phyloP scores from a whole-genome alignment of 441 rosid genomes.

The Corymbia citriodora region DNA sequence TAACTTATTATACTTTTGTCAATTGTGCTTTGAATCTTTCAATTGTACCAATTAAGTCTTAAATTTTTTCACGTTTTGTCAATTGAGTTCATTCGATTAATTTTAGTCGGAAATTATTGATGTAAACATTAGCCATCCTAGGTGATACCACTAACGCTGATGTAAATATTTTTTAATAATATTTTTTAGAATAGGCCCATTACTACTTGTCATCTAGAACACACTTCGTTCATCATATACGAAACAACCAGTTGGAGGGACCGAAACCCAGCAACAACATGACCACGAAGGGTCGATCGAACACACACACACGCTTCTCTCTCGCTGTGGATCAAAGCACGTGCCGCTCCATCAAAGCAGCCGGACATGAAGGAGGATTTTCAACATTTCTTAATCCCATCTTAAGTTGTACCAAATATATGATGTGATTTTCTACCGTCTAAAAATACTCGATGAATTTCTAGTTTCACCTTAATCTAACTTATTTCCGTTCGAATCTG shows the following conservation, averaged over 20 bases:
- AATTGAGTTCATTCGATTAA: too few species aligned
- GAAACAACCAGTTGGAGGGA: neutral
- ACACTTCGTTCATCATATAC: neutral
- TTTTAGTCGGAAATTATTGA: neutral
- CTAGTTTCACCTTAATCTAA: neutral
- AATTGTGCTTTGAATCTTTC: too few species aligned
- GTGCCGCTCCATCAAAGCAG: neutral
- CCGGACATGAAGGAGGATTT: neutral
- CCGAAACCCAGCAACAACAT: neutral
- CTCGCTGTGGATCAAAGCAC: neutral
- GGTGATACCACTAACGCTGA: accelerated
- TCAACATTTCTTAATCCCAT: neutral
- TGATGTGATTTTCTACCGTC: neutral
- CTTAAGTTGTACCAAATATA: neutral
- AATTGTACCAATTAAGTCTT: too few species aligned
- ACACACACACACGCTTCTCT: neutral
- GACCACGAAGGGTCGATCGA: neutral
- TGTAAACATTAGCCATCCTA: too few species aligned
- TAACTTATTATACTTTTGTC: too few species aligned
- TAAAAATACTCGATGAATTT: neutral
- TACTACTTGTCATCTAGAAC: neutral
- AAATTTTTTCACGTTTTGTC: too few species aligned
- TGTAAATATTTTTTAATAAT: too few species aligned
- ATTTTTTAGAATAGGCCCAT: neutral
- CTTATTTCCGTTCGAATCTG: neutral